Evolutionary conservation across 164 flowering plant species (phyloP), one percentile per base, ranked within the genome.

Genomic region (Aristolochia fimbriata): DNA sequence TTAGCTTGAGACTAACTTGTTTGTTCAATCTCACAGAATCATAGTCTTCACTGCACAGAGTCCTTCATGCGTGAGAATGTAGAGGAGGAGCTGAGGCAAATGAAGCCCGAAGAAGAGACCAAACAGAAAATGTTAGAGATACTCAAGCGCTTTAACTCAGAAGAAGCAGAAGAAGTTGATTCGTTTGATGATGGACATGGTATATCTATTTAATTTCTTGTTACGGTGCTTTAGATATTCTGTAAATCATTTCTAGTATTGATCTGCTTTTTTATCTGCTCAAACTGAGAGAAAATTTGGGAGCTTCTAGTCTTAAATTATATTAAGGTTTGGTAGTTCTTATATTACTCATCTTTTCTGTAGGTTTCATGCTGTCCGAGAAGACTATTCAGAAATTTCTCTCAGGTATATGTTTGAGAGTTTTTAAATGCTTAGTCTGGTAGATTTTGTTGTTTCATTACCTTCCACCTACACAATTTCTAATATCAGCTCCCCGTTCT

Each of bases 21-120:
- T 19, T 6, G 14, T 22, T 50, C 17, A 16, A 24, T 27, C 43
- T 51, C 30, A 47, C 76, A 88, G 95, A 72, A 83, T 19, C 98
- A 93, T 63, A 82, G 91, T 72, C 64, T 73, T 68, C 82, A 81
- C 1, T 93, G 97, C 71, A 88, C 94, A 3, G 98, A 93, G 68
- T 87, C 97, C 6, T 93, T 88, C 70, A 93, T 88, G 95, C 74
- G 83, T 69, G 98, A 93, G 55, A 90, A 93, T 83, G 98, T 90
- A n/a, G 70, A 79, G 68, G 83, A 68, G 50, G 96, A 86, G 74
- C 64, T 93, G 74, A 70, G 53, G 61, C 92, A 81, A 41, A 56
- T 86, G 65, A 78, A 74, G 56, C 79, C 96, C 15, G 79, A 85
- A 62, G 94, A 86, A 70, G 79, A 69, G 72, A 73, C 82, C 33